Evolutionary conservation across 768 basidiomycete genomes (phyloP).

Genomic region (Lactifluus piperatus): DNA sequence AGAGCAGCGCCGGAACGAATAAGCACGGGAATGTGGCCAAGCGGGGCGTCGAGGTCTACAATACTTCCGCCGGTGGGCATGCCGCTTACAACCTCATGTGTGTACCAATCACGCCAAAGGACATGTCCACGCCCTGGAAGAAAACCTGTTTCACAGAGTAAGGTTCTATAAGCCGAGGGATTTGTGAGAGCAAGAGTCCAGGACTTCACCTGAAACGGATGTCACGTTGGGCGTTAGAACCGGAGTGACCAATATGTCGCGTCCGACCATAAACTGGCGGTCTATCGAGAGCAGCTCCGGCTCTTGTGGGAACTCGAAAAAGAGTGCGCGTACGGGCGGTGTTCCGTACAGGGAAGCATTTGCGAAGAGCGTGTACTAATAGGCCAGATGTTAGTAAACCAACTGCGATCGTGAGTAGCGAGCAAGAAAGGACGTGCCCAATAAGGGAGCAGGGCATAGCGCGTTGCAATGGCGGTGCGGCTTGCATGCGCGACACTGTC

Average conservation of each 20-base stretch:
- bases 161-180: neutral
- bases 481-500: constrained; percentile 70
- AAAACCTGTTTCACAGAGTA: constrained; percentile 34
- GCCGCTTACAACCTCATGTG: constrained; percentile 43
- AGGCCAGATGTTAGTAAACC: neutral
- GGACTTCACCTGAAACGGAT: constrained; percentile 49
- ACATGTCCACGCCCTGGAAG: constrained; percentile 54
- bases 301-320: constrained; percentile 71
- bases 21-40: constrained; percentile 70
- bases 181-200: neutral
- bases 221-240: constrained; percentile 61
- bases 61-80: constrained; percentile 29
- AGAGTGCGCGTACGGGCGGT: constrained; percentile 65
- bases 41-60: constrained; percentile 53
- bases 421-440: constrained; percentile 43
- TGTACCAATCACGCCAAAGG: constrained; percentile 70
- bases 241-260: constrained; percentile 66
- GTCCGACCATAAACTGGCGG: constrained; percentile 63
- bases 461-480: constrained; percentile 57
- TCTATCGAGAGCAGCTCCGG: constrained; percentile 54
- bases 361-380: constrained; percentile 64
- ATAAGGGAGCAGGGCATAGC: constrained; percentile 69
- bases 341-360: constrained; percentile 56
- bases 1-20: constrained; percentile 61
- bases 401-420: neutral